Evolutionary conservation across 208 protist genomes (phyloP).

Genomic region (Tritrichomonas musculus): DNA sequence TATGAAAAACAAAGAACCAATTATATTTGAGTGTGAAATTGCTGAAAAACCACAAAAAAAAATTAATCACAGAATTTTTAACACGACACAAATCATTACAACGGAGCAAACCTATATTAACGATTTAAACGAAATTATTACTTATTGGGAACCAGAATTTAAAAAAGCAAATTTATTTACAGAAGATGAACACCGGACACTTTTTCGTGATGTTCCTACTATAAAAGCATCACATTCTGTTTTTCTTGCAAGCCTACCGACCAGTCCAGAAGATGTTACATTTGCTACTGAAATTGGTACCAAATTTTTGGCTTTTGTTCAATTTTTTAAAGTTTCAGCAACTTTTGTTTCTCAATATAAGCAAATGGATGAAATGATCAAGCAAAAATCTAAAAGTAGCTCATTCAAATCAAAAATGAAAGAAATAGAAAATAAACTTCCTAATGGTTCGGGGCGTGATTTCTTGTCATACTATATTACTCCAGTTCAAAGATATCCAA

Average conservation of each 20-base stretch:
- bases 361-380: background rate
- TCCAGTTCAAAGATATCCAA: slow-evolving; percentile 10
- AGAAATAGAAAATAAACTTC: slow-evolving; percentile 4
- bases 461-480: background rate
- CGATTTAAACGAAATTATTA: background rate
- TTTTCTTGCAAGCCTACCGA: background rate
- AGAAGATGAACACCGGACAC: background rate
- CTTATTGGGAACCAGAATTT: slow-evolving; percentile 1
- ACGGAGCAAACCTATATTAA: background rate
- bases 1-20: no score
- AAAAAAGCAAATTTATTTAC: background rate
- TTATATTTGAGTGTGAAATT: background rate
- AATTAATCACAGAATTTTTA: background rate
- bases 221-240: background rate
- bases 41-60: background rate
- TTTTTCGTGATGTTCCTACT: background rate
- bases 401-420: background rate
- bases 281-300: background rate
- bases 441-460: background rate
- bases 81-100: background rate
- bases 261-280: background rate
- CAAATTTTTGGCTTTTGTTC: background rate
- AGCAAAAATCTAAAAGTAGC: background rate
- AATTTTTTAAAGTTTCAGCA: background rate
- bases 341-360: slow-evolving; percentile 5